phyloP scores from a whole-genome alignment of 169 alveolate genomes.

The Eimeria falciformis region DNA sequence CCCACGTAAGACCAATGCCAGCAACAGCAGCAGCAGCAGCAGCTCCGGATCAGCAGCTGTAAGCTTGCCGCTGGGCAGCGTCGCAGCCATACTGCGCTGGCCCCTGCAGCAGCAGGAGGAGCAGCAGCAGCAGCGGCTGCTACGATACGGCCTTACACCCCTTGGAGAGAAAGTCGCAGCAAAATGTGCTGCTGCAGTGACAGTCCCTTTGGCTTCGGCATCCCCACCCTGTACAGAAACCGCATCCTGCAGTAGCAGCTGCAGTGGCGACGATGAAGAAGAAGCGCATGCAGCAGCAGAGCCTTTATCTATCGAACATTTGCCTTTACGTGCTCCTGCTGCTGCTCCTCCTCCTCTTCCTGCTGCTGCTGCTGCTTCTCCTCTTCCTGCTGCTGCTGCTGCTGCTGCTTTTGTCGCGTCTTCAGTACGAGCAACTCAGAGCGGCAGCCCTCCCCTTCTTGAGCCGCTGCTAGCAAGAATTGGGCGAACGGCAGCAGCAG shows the following conservation, averaged over 20 bases:
- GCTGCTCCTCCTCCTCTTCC: too few species aligned
- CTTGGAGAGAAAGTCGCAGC: neutral
- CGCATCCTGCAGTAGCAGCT: neutral
- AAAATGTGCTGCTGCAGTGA: constrained; percentile 28
- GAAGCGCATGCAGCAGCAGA: neutral
- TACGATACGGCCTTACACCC: constrained; percentile 17
- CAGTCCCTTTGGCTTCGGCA: constrained; percentile 11
- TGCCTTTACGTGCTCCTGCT: too few species aligned
- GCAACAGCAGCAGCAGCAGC: constrained; percentile 8
- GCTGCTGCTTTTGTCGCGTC: neutral
- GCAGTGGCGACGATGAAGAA: neutral
- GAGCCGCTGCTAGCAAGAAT: neutral
- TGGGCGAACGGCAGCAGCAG: neutral
- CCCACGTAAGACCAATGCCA: neutral
- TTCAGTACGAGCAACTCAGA: too few species aligned
- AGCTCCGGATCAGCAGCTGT: constrained; percentile 3
- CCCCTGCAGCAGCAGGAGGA: constrained; percentile 18
- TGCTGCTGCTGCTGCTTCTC: neutral
- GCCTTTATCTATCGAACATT: too few species aligned
- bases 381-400: neutral
- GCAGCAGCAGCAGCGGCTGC: constrained; percentile 28
- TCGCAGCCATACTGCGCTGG: neutral
- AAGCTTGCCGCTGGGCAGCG: neutral
- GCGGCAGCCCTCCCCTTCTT: neutral
- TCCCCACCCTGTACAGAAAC: constrained; percentile 23